These are phyloP conservation scores for Botryotinia globosa DNA, from an alignment of 2,329 filamentous ascomycete species.

Conservation along the genomic window DNA sequence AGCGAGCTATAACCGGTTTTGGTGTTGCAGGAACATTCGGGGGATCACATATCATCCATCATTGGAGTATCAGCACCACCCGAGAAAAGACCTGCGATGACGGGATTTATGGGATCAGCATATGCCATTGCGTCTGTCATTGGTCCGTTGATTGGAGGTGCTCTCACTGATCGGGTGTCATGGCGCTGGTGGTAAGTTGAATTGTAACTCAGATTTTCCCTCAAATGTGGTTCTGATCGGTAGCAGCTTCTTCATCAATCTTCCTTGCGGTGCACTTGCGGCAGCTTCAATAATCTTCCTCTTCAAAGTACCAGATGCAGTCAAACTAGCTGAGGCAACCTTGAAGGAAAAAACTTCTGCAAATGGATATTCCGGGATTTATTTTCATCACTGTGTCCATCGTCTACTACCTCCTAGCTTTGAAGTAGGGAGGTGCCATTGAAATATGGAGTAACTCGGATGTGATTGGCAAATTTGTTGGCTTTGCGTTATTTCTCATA, in stretches of 20 bases:
- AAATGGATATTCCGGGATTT: slow-evolving; percentile 48
- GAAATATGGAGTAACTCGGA: slow-evolving; percentile 37
- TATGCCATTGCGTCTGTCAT: slow-evolving; percentile 28
- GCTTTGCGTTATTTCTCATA: background rate
- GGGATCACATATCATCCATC: slow-evolving; percentile 32
- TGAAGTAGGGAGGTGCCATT: slow-evolving; percentile 45
- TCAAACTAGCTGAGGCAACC: slow-evolving; percentile 32
- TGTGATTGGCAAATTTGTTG: slow-evolving; percentile 1
- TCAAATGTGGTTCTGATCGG: background rate
- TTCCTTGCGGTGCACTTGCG: slow-evolving; percentile 42
- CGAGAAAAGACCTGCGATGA: background rate
- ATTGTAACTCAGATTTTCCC: background rate
- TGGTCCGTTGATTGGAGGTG: slow-evolving; percentile 39
- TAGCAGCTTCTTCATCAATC: slow-evolving; percentile 37
- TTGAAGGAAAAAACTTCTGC: slow-evolving; percentile 44
- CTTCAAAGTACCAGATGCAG: slow-evolving; percentile 41
- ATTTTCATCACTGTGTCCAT: slow-evolving; percentile 44
- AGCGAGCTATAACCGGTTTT: slow-evolving; percentile 37
- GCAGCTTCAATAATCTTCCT: slow-evolving; percentile 42
- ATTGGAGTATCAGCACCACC: background rate
- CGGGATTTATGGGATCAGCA: slow-evolving; percentile 46
- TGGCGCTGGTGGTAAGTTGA: slow-evolving; percentile 38
- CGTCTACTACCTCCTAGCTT: slow-evolving; percentile 44
- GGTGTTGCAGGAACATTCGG: slow-evolving; percentile 35
- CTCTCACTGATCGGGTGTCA: slow-evolving; percentile 38